Evolutionary conservation across 108 stramenopile species (phyloP), one percentile per base, ranked within the genome.

Genomic region (Licmophora abbreviata): DNA sequence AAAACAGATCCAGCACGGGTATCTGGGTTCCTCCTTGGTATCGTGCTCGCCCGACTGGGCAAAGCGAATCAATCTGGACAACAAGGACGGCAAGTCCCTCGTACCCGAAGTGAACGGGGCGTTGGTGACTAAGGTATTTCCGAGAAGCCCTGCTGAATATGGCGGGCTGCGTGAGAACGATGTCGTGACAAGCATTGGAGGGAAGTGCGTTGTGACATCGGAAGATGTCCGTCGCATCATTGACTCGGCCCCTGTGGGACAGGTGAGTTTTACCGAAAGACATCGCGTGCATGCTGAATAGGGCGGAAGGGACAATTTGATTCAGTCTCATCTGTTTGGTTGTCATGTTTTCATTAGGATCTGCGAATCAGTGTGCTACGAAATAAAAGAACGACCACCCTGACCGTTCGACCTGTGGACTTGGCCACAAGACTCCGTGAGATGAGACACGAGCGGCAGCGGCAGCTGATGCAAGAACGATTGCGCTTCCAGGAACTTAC

Each of bases 81-180:
- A 51, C 8, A 26, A 15, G 2, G 61, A 62, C 22, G 11, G 53
- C 40, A 54, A 52, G 7, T 28, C 22, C 8, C 24, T 7, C 20
- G 65, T 85, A 24, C 84, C 84, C 1, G 88, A 91, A 64, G 69
- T 68, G 12, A 57, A 83, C 38, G 89, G 89, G 7, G 89, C 83
- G 4, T 58, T 91, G 36, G 74, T 91, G 18, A 63, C 66, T 60
- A 78, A 79, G 54, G 83, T 93, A 0, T 84, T 82, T 65, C 74
- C 68, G 32, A 62, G 74, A 20, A 78, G 85, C 17, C 88, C 92
- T 0, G 81, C 85, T 7, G 64, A 77, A 51, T 42, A 45, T 21
- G 82, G 81, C 17, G 88, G 88, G 23, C 57, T 93, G 20, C 55
- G 70, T 35, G 62, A 69, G 48, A 66, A 71, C 42, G 92, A 93